Evolutionary conservation across 257 asterid genomes (phyloP), one percentile per base, ranked within the genome.

Genomic region (Nicotiana attenuata): DNA sequence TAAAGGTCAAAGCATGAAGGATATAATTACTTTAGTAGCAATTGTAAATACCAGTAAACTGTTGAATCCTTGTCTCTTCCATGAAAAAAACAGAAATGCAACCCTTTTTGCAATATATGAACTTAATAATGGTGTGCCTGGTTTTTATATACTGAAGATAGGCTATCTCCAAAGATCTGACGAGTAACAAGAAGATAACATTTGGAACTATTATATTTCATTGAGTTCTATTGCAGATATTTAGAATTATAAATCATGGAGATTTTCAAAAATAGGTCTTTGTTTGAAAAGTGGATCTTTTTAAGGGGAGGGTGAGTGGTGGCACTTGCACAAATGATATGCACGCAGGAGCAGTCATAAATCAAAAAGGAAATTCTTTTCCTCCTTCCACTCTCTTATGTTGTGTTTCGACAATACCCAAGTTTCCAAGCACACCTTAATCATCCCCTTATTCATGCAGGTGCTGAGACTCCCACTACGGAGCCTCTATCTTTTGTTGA

Each of bases 401-500:
- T 38, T 68, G n/a, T 69, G 14, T 64, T 41, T 41, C 33, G 15
- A 53, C 14, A 69, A 69, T 41, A 41, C 13, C 78, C 78, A 10
- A 38, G 14, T 69, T 65, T 5, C 13, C 78, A 68, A 29, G 41
- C 38, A 5, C 19, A 45, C 73, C 45, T 24, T 50, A 73, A 71
- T 10, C 82, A 28, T 38, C 31, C 76, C 81, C 81, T 80, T 79
- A 56, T 35, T 83, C 31, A 16, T 78, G 87, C 93, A 90, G 95
- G 87, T 69, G 81, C 85, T 64, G 71, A 78, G 35, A 66, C 77
- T 65, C 61, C 91, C 79, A 78, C 26, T 52, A 59, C 87, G 28
- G 90, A 83, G 83, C 76, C 78, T 86, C 59, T 82, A 57, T 82
- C 91, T 59, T 82, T 78, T 31, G 28, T 29, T 65, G 92, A 91